These are phyloP conservation scores for Sodiomyces alkalinus DNA, from an alignment of 2,329 filamentous ascomycete genomes.

Conservation along the genomic window DNA sequence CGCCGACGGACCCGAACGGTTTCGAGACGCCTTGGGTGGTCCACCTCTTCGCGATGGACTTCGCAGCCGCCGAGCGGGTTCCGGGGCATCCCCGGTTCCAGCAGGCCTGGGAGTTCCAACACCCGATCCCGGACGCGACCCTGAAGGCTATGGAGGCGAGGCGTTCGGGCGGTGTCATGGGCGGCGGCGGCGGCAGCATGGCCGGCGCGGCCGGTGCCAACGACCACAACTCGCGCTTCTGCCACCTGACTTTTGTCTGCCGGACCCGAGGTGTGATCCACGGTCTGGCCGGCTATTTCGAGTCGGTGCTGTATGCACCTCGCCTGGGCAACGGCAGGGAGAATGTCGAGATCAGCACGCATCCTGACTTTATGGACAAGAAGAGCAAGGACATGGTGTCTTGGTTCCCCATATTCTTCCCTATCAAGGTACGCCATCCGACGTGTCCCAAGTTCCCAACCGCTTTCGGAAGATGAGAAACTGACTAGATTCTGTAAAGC, in stretches of 20 bases:
- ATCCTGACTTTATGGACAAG: slow-evolving; percentile 76
- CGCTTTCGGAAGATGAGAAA: slow-evolving; percentile 1
- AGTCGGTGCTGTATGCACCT: slow-evolving; percentile 75
- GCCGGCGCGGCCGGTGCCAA: slow-evolving; percentile 67
- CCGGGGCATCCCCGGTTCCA: slow-evolving; percentile 51
- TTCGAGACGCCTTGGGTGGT: slow-evolving; percentile 93
- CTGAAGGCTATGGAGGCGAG: slow-evolving; percentile 40
- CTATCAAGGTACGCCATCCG: slow-evolving; percentile 58
- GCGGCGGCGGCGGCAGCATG: slow-evolving; percentile 58
- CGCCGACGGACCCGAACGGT: slow-evolving; percentile 47
- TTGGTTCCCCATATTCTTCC: slow-evolving; percentile 98
- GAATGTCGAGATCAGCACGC: slow-evolving; percentile 76
- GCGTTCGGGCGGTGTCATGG: slow-evolving; percentile 47
- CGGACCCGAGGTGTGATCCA: slow-evolving; percentile 71
- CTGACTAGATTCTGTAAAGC: slow-evolving; percentile 33
- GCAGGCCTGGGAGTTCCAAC: slow-evolving; percentile 65
- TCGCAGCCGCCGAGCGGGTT: slow-evolving; percentile 48
- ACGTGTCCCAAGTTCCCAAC: too few species aligned
- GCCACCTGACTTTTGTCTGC: slow-evolving; percentile 64
- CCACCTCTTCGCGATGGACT: slow-evolving; percentile 79
- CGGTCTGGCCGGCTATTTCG: slow-evolving; percentile 87
- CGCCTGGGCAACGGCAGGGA: slow-evolving; percentile 22
- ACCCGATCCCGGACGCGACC: slow-evolving; percentile 50
- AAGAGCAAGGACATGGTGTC: slow-evolving; percentile 98
- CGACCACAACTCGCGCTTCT: slow-evolving; percentile 77